phyloP scores from a whole-genome alignment of 2,329 filamentous ascomycete species.

The Cucurbitaria berberidis region DNA sequence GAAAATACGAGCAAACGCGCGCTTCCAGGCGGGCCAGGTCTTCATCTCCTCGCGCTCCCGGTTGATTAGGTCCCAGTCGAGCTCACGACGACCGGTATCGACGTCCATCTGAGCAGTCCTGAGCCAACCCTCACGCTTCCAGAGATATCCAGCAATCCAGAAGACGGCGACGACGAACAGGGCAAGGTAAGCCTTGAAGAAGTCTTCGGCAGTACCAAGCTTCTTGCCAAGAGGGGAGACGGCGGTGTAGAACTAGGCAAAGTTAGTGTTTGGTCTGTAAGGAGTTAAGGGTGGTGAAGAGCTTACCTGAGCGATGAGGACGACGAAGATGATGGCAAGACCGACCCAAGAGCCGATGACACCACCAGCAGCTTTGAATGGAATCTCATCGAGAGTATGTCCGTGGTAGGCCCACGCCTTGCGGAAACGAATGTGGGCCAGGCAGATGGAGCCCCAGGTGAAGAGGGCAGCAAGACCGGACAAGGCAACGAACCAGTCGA shows the following conservation, averaged over 20 bases:
- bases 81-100: constrained; percentile 67
- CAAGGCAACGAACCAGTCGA: constrained; percentile 80
- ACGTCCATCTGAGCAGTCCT: constrained; percentile 67
- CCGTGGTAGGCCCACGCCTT: constrained; percentile 50
- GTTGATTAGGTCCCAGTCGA: constrained; percentile 70
- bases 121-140: constrained; percentile 70
- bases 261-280: constrained; percentile 7
- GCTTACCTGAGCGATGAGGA: constrained; percentile 49
- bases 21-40: constrained; percentile 59
- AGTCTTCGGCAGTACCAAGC: constrained; percentile 47
- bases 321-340: constrained; percentile 47
- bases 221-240: constrained; percentile 39
- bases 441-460: constrained; percentile 83
- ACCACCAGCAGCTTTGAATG: constrained; percentile 52
- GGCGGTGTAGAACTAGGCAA: constrained; percentile 49
- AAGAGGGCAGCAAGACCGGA: constrained; percentile 77
- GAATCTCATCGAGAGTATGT: constrained; percentile 53
- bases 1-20: constrained; percentile 32
- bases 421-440: constrained; percentile 93
- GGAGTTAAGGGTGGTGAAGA: neutral
- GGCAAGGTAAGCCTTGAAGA: constrained; percentile 58
- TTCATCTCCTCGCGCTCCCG: constrained; percentile 59
- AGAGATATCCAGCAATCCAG: constrained; percentile 61
- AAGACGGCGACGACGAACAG: constrained; percentile 52
- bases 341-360: constrained; percentile 51